Evolutionary conservation across 179 eudicot species (phyloP).

Genomic region (Nepenthes alata): DNA sequence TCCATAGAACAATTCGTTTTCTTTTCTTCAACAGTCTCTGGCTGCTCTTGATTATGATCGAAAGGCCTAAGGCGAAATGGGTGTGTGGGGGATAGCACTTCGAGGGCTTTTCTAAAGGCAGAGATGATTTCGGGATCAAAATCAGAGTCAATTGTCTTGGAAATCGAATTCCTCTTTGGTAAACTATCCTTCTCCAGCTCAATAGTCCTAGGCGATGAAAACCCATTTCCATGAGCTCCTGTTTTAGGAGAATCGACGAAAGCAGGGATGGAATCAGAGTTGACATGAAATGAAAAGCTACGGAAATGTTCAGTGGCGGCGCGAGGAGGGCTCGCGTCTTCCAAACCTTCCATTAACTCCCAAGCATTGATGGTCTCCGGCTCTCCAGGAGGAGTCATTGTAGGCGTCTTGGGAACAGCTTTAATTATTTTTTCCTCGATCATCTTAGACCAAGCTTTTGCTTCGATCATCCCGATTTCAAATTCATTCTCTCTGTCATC

Average conservation of each 20-base stretch:
- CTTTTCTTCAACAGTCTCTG: constrained; percentile 5
- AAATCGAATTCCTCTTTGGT: constrained; percentile 8
- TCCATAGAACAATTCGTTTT: not conserved
- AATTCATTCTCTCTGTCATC: constrained; percentile 23
- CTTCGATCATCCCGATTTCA: constrained; percentile 50
- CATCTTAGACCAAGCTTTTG: constrained; percentile 85
- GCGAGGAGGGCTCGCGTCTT: constrained; percentile 43
- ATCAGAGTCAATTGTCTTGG: constrained; percentile 25
- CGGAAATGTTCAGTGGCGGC: constrained; percentile 24
- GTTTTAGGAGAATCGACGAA: constrained; percentile 11
- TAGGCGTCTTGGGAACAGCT: constrained; percentile 51
- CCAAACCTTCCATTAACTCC: constrained; percentile 91
- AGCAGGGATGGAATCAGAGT: constrained; percentile 9
- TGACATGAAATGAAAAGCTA: constrained; percentile 60
- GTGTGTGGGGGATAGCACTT: constrained; percentile 45
- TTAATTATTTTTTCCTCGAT: constrained; percentile 65
- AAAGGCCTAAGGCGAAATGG: constrained; percentile 27
- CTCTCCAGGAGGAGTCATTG: constrained; percentile 74
- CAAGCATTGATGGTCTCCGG: constrained; percentile 73
- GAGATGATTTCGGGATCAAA: constrained; percentile 73
- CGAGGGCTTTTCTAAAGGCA: constrained; percentile 52
- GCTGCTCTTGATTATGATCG: constrained; percentile 4
- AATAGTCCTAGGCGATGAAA: constrained; percentile 1
- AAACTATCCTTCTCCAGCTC: constrained; percentile 16
- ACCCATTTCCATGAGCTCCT: not conserved